phyloP scores from a whole-genome alignment of 805 yeast species.

The Nakazawaea anatomiae region DNA sequence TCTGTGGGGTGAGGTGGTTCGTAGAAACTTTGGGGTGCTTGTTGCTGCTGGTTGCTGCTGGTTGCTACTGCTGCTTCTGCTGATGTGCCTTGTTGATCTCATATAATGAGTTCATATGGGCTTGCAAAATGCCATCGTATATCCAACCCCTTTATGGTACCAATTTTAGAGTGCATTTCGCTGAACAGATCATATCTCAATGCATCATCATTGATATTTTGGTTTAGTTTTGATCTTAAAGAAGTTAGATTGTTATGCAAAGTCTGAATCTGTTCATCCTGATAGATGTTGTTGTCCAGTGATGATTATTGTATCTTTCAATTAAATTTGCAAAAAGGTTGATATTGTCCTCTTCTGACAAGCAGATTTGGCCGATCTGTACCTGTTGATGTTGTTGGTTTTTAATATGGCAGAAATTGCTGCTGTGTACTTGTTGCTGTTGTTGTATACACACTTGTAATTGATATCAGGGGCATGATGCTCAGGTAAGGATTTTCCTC shows the following conservation, averaged over 20 bases:
- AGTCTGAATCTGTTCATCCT: constrained; percentile 47
- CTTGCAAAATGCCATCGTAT: constrained; percentile 73
- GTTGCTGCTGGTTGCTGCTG: constrained; percentile 7
- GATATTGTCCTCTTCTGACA: constrained; percentile 65
- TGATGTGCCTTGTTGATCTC: constrained; percentile 12
- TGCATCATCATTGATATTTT: constrained; percentile 49
- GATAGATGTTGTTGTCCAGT: constrained; percentile 23
- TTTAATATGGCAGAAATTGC: constrained; percentile 10
- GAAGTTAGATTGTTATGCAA: constrained; percentile 54
- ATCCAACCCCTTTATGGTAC: constrained; percentile 65
- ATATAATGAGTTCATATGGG: constrained; percentile 36
- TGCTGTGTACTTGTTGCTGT: background rate
- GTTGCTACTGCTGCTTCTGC: no score
- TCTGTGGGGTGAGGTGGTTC: constrained; percentile 1
- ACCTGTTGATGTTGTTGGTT: constrained; percentile 2
- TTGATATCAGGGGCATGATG: constrained; percentile 1
- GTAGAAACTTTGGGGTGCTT: background rate
- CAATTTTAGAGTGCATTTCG: constrained; percentile 72
- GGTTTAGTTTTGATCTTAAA: constrained; percentile 65
- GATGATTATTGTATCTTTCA: constrained; percentile 37
- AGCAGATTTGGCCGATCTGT: constrained; percentile 29
- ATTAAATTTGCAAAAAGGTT: constrained; percentile 65
- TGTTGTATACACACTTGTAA: constrained; percentile 4
- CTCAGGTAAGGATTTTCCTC: constrained; percentile 10
- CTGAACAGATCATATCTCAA: constrained; percentile 60